Evolutionary conservation across 225 moss, liverwort and hornwort species (phyloP).

Genomic region (Climacium dendroides): DNA sequence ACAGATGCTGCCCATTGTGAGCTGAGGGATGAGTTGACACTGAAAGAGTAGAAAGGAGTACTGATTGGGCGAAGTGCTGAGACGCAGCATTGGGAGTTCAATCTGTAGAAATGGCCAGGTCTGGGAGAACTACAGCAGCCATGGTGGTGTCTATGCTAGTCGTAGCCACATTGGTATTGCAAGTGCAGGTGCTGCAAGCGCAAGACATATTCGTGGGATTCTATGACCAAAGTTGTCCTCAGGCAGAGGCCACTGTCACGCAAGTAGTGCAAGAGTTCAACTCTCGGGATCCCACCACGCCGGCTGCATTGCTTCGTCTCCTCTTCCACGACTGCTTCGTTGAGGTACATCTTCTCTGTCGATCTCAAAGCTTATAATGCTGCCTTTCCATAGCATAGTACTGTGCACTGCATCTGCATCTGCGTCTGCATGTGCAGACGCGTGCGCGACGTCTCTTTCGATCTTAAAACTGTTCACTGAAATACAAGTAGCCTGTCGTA

Average conservation of each 20-base stretch:
- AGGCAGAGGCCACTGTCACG: constrained; percentile 32
- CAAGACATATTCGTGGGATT: constrained; percentile 39
- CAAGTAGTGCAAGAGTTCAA: constrained; percentile 28
- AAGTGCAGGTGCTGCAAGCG: constrained; percentile 8
- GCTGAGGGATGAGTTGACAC: not conserved
- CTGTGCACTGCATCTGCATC: not conserved
- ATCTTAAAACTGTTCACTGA: not conserved
- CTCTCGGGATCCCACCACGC: constrained; percentile 22
- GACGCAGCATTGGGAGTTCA: not conserved
- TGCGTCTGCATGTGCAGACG: too few relatives aligned
- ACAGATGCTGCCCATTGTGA: not conserved
- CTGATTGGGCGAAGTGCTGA: not conserved
- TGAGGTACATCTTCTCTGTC: constrained; percentile 6
- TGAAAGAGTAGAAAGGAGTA: not conserved
- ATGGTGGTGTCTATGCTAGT: not conserved
- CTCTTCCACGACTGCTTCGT: constrained; percentile 60
- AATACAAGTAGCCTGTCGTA: not conserved
- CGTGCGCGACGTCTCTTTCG: not conserved
- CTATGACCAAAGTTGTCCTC: constrained; percentile 35
- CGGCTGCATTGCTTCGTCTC: constrained; percentile 39
- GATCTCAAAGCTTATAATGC: not conserved
- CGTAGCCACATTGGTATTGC: not conserved
- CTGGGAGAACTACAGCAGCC: not conserved
- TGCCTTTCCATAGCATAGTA: not conserved
- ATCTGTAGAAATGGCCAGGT: not conserved